phyloP scores from a whole-genome alignment of 2,329 filamentous ascomycete genomes.

The Cordyceps pruinosa region DNA sequence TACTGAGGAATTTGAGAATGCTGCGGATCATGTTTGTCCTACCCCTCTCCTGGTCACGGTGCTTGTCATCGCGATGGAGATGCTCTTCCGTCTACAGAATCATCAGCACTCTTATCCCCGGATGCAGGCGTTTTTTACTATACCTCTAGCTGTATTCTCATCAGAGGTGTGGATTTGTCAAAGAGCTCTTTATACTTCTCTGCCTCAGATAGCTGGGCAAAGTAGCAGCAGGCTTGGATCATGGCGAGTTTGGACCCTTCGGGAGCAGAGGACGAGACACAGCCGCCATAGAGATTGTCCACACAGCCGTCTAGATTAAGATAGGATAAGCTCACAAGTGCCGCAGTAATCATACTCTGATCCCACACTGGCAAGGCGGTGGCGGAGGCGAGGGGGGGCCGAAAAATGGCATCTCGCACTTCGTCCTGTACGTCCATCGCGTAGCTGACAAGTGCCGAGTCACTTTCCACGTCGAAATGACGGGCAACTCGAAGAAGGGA shows the following conservation, averaged over 20 bases:
- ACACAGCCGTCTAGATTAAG: slow-evolving; percentile 54
- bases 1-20: slow-evolving; percentile 51
- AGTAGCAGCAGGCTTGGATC: slow-evolving; percentile 56
- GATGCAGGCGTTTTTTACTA: slow-evolving; percentile 11
- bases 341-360: slow-evolving; percentile 57
- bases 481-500: slow-evolving; percentile 55
- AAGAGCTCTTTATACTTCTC: slow-evolving; percentile 50
- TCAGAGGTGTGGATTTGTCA: slow-evolving; percentile 46
- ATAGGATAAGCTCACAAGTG: slow-evolving; percentile 58
- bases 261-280: slow-evolving; percentile 50
- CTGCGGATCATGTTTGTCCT: slow-evolving; percentile 22
- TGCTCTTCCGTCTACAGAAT: slow-evolving; percentile 5
- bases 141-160: slow-evolving; percentile 52
- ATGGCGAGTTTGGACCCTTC: slow-evolving; percentile 55
- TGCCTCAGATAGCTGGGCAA: slow-evolving; percentile 46
- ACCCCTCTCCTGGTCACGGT: slow-evolving; percentile 12
- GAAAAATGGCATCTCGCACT: slow-evolving; percentile 58
- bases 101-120: not conserved
- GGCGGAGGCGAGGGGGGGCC: slow-evolving; percentile 37
- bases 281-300: slow-evolving; percentile 49
- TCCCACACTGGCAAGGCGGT: slow-evolving; percentile 48
- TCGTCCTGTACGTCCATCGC: slow-evolving; percentile 65
- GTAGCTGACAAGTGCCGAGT: slow-evolving; percentile 58
- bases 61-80: slow-evolving; percentile 11
- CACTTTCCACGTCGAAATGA: slow-evolving; percentile 56